Evolutionary conservation across 164 flowering plant species (phyloP), one percentile per base, ranked within the genome.

Genomic region (Litsea cubeba): DNA sequence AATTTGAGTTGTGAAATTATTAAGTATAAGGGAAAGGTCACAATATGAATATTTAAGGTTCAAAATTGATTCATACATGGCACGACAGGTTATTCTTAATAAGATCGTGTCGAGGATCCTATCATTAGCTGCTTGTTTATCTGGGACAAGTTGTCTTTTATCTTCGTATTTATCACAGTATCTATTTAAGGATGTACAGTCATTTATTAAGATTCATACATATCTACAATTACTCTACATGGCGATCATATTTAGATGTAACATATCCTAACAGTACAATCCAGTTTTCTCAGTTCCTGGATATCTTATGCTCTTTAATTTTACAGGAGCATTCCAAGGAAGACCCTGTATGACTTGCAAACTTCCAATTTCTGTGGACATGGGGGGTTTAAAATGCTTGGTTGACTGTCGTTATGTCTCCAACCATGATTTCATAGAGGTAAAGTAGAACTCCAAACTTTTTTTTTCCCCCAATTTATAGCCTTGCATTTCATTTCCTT

Each of bases 381-480:
- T 92, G 2, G 90, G 89, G 54, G 91, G 93, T 40, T 76, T 87
- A 70, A 84, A 82, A 70, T 87, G 88, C 81, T 72, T 71, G 49
- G 86, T 91, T 76, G 91, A 85, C 72, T 85, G 85, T 65, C 89
- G 83, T 50, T 89, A 84, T 65, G 72, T 94, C 62, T 94, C 98
- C 70, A 92, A 92, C 83, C 91, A 91, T 14, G 95, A 91, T 77
- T 92, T 92, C 78, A 83, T 83, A 30, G 97, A 94, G 98, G 98
- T 94, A 80, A 50, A 40, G 4, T 22, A 26, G n/a, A 17, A 12
- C 50, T 18, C 18, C n/a, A 0, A 17, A 7, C 12, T 54, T 14
- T 54, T 40, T 6, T 54, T 15, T 17, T n/a, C n/a, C 3, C 11
- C 69, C 46, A 30, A 30, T 66, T 28, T 28, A 25, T 23, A 64